phyloP scores from a whole-genome alignment of 176 grass and related monocot species.

The Urochloa ruziziensis region DNA sequence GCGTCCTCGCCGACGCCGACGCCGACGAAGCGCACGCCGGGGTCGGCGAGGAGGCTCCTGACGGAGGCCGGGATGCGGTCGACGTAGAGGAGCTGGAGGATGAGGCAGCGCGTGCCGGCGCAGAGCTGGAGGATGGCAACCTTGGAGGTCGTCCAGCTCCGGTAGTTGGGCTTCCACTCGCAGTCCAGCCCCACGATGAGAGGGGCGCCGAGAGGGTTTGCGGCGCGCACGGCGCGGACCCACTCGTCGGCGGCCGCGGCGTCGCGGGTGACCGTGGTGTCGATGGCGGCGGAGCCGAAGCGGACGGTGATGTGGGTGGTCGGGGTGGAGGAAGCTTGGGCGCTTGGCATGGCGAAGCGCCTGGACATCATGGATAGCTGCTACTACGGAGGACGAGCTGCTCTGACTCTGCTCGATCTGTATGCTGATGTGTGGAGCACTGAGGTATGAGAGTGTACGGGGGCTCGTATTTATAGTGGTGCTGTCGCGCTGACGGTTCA shows the following conservation, averaged over 20 bases:
- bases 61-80: constrained; percentile 36
- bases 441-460: no score
- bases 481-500: no score
- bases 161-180: constrained; percentile 46
- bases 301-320: constrained; percentile 9
- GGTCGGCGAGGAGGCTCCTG: constrained; percentile 42
- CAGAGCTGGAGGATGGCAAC: constrained; percentile 62
- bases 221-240: constrained; percentile 25
- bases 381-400: not conserved
- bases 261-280: constrained; percentile 40
- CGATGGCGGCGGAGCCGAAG: constrained; percentile 29
- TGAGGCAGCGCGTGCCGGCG: constrained; percentile 45
- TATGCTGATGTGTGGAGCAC: no score
- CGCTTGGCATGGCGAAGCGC: not conserved
- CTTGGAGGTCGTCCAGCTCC: constrained; percentile 10
- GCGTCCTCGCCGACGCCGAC: constrained; percentile 45
- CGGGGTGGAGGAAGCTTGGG: not conserved
- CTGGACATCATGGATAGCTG: not conserved
- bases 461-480: no score
- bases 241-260: constrained; percentile 19
- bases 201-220: not conserved
- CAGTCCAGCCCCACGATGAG: constrained; percentile 59
- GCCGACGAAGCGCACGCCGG: constrained; percentile 33
- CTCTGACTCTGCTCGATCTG: no score
- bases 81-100: constrained; percentile 51